These are phyloP conservation scores for Capsella bursapastoris DNA, from an alignment of 345 rosid genomes.

Conservation along the genomic window DNA sequence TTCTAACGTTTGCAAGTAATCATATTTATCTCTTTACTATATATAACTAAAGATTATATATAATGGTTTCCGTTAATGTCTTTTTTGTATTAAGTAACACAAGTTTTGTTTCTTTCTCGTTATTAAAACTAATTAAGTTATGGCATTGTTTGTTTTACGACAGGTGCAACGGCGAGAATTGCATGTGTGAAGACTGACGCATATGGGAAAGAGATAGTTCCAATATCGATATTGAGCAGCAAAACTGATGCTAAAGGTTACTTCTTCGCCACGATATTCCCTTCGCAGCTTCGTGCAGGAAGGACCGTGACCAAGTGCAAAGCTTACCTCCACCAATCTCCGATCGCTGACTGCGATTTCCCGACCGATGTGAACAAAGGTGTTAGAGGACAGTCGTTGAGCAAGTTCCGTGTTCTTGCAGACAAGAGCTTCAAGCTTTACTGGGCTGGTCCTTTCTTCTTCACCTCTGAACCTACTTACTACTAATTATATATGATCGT, in stretches of 20 bases:
- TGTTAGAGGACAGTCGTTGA: conserved; percentile 51
- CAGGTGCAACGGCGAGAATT: conserved; percentile 63
- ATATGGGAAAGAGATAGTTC: conserved; percentile 56
- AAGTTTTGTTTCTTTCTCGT: background rate
- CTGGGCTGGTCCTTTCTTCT: conserved; percentile 48
- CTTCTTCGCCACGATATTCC: conserved; percentile 54
- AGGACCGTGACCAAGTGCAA: conserved; percentile 57
- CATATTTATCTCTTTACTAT: background rate
- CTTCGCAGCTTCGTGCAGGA: conserved; percentile 43
- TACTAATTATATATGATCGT: conserved; percentile 30
- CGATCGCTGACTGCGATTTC: conserved; percentile 51
- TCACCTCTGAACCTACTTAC: conserved; percentile 48
- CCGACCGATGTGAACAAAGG: conserved; percentile 59
- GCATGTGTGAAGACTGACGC: conserved; percentile 54
- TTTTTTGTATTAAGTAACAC: background rate
- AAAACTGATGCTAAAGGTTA: conserved; percentile 60
- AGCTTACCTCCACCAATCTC: conserved; percentile 55
- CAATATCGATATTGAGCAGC: conserved; percentile 50
- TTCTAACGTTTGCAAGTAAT: background rate
- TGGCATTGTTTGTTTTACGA: background rate
- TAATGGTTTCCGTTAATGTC: too few relatives aligned
- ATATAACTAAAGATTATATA: background rate
- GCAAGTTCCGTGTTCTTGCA: conserved; percentile 49
- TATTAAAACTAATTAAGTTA: background rate
- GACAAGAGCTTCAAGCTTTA: conserved; percentile 54